Percentiles rank a stretch among this genome's conserved stretches.
These are phyloP conservation scores for Warburgia ugandensis DNA, from an alignment of 164 flowering plant species.

Conservation along the genomic window DNA sequence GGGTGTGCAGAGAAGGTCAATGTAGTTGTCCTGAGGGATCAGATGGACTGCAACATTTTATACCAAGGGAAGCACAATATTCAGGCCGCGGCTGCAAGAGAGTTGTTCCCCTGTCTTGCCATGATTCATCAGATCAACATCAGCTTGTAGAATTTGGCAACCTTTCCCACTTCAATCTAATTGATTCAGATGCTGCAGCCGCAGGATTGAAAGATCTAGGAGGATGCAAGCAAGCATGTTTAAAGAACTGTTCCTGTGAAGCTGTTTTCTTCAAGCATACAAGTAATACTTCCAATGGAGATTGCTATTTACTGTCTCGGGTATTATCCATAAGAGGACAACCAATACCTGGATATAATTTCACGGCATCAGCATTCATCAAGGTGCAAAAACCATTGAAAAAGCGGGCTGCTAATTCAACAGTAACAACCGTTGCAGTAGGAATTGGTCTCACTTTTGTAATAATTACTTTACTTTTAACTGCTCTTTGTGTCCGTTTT, in stretches of 20 bases:
- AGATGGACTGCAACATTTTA: no score
- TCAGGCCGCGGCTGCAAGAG: no score
- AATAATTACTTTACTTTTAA: no score
- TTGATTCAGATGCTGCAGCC: background rate
- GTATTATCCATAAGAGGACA: conserved; percentile 1
- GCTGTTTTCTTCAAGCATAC: conserved; percentile 1
- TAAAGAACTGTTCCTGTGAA: conserved; percentile 2
- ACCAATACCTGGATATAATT: background rate
- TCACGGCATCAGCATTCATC: background rate
- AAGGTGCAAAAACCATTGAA: background rate
- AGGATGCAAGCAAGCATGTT: conserved; percentile 3
- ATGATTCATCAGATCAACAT: background rate
- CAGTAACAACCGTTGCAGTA: background rate
- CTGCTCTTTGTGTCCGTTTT: background rate
- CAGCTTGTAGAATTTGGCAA: background rate
- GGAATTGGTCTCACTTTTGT: no score
- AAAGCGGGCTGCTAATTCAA: no score
- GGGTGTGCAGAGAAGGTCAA: conserved; percentile 14
- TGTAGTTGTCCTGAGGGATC: conserved; percentile 17
- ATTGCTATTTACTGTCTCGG: conserved; percentile 4
- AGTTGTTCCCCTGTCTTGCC: no score
- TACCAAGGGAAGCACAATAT: no score
- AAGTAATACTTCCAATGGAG: background rate
- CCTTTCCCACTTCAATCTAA: background rate
- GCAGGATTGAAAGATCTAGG: background rate